Evolutionary conservation across 352 stramenopile species (phyloP), one percentile per base, ranked within the genome.

Genomic region (Pythium aphanidermatum): DNA sequence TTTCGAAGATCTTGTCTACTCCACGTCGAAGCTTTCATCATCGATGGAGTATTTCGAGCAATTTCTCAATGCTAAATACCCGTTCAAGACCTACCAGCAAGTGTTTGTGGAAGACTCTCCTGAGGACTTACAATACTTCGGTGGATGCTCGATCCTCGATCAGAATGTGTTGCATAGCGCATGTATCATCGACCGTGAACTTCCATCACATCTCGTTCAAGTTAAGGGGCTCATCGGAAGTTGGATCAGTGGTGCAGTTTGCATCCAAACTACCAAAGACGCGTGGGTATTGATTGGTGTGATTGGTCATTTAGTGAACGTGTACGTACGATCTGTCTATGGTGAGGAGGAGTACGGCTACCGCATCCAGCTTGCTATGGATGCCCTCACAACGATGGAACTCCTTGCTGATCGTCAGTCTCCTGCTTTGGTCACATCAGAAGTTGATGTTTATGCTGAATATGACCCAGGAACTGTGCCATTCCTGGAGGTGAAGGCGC

Each of bases 31-130:
- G 44, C 54, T 88, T 24, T 63, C 80, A 17, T 89, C 75, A 13
- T 68, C 74, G 2, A 83, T 91, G 66, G 68, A 72, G 54, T 91
- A 87, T 53, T 90, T 83, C 60, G 78, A 93, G 51, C 63, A 69
- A 20, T 74, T 64, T 24, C 53, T 93, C 28, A 83, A 81, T 21
- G 58, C 66, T 14, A 66, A 65, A 51, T 93, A 90, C 39, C 81
- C 81, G 39, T 91, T 90, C 56, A 86, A 88, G 53, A 90, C 76
- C 29, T 93, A 93, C 50, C 71, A 89, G 62, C 81, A 93, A 40
- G 76, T 93, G 27, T 93, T 91, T 60, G 76, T 93, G 4, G 78
- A 93, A 42, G 81, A 93, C 37, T 70, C 81, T 2, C 76, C 81
- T 0, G 76, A 90, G 42, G 63, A 89, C 36, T 36, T 86, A 36